Conservation (phyloP, 2,329 filamentous ascomycete species). For the Neoascochyta sp. region DNA sequence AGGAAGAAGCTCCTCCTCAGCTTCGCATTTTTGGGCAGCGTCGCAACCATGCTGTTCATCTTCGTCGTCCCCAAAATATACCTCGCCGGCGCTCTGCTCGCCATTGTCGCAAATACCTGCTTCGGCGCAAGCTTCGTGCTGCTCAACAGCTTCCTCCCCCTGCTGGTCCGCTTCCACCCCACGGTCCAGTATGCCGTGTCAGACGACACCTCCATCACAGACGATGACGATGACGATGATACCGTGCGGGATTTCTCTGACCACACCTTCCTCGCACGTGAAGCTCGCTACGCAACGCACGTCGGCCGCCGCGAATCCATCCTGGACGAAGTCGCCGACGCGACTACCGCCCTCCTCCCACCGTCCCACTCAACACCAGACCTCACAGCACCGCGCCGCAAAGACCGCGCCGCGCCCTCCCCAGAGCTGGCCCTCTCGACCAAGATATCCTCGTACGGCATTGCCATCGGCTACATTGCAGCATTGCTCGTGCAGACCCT, state of each 20-base stretch:
- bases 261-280: constrained; percentile 18
- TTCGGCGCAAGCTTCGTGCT: constrained; percentile 95
- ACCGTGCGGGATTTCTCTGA: constrained; percentile 15
- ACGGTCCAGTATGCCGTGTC: constrained; percentile 41
- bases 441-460: constrained; percentile 84
- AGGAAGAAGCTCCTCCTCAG: constrained; percentile 80
- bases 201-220: constrained; percentile 14
- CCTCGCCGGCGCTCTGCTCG: constrained; percentile 74
- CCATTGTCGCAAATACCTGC: constrained; percentile 87
- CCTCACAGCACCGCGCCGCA: constrained; percentile 29
- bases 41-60: constrained; percentile 85
- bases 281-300: constrained; percentile 27
- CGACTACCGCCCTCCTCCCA: constrained; percentile 38
- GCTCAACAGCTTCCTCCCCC: constrained; percentile 88
- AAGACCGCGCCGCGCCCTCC: constrained; percentile 45
- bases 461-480: constrained; percentile 89
- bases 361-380: constrained; percentile 18
- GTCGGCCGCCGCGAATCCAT: constrained; percentile 23
- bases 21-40: constrained; percentile 80
- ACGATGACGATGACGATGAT: constrained; percentile 30
- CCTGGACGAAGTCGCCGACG: constrained; percentile 29
- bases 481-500: constrained; percentile 80
- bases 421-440: constrained; percentile 78
- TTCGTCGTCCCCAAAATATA: constrained; percentile 72
- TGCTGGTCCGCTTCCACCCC: constrained; percentile 86